Percentiles rank a stretch among this genome's conserved stretches.
phyloP scores from a whole-genome alignment of 2,329 filamentous ascomycete species.

The Cadophora malorum region DNA sequence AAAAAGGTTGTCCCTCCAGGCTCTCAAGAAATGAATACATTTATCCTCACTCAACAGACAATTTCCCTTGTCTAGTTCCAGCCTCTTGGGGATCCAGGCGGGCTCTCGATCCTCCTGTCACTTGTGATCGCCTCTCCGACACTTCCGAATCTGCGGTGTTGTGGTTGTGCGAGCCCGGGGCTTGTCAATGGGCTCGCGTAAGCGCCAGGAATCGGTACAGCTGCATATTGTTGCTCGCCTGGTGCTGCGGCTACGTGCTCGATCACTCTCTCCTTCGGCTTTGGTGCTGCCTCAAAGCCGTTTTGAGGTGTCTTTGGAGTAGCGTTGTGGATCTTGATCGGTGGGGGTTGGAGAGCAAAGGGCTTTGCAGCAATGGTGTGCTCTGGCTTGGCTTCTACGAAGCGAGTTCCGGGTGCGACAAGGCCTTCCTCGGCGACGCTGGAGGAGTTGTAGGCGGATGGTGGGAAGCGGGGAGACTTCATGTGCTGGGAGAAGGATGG shows the following conservation, averaged over 20 bases:
- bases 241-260: constrained; percentile 74
- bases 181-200: constrained; percentile 67
- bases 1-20: constrained; percentile 8
- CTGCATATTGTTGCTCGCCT: constrained; percentile 83
- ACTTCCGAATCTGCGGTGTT: constrained; percentile 44
- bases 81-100: constrained; percentile 42
- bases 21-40: constrained; percentile 22
- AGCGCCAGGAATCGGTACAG: constrained; percentile 87
- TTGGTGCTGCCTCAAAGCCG: constrained; percentile 61
- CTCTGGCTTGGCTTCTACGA: constrained; percentile 68
- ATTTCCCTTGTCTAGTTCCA: constrained; percentile 33
- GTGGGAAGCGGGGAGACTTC: constrained; percentile 63
- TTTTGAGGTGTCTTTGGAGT: constrained; percentile 73
- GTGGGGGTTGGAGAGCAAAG: constrained; percentile 90
- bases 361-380: constrained; percentile 62
- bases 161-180: constrained; percentile 49
- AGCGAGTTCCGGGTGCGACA: constrained; percentile 50
- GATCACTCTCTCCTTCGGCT: constrained; percentile 50
- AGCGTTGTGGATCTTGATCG: constrained; percentile 76
- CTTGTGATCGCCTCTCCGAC: constrained; percentile 43
- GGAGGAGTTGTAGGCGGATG: constrained; percentile 59
- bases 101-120: constrained; percentile 43
- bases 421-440: constrained; percentile 59
- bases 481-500: constrained; percentile 54
- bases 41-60: constrained; percentile 11